A percentile compares a stretch with the other conserved stretches of the same genome.
phyloP scores from a whole-genome alignment of 2,329 filamentous ascomycete genomes.

The Fusarium clavum region DNA sequence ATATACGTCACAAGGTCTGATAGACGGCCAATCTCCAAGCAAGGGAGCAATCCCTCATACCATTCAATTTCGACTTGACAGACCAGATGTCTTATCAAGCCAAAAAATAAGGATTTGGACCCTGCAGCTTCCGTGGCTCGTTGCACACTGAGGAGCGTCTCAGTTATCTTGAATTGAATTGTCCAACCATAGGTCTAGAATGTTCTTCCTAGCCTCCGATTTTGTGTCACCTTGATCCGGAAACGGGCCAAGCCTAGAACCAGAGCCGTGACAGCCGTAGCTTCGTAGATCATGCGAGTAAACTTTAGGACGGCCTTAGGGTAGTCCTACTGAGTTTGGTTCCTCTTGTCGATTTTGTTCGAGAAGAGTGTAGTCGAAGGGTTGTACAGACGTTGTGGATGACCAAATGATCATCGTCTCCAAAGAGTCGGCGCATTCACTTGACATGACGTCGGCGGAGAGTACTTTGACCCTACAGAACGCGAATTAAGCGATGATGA shows the following conservation, averaged over 20 bases:
- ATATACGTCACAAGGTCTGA: conserved; percentile 33
- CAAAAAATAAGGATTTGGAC: conserved; percentile 3
- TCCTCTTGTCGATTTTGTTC: not conserved
- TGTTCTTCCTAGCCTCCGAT: conserved; percentile 20
- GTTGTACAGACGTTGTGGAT: not conserved
- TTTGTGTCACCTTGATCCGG: conserved; percentile 21
- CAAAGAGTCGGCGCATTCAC: not conserved
- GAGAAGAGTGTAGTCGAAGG: not conserved
- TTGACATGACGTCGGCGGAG: conserved; percentile 36
- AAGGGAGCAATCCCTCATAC: conserved; percentile 23
- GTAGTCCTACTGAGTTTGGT: not conserved
- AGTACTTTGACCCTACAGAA: not conserved
- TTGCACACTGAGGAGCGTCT: conserved; percentile 4
- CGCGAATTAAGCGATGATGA: conserved; percentile 8
- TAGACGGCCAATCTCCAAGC: conserved; percentile 12
- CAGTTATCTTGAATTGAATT: conserved; percentile 2
- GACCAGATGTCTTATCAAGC: not conserved
- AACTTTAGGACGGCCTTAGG: not conserved
- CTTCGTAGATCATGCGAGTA: conserved; percentile 17
- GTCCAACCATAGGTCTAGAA: conserved; percentile 26
- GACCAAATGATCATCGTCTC: conserved; percentile 3
- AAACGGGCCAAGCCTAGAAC: conserved; percentile 17
- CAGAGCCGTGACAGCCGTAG: conserved; percentile 30
- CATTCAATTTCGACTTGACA: not conserved
- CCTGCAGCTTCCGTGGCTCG: conserved; percentile 4